Evolutionary conservation across 192 early-diverging fungal genomes (phyloP).

Genomic region (Dissophora globulifera): DNA sequence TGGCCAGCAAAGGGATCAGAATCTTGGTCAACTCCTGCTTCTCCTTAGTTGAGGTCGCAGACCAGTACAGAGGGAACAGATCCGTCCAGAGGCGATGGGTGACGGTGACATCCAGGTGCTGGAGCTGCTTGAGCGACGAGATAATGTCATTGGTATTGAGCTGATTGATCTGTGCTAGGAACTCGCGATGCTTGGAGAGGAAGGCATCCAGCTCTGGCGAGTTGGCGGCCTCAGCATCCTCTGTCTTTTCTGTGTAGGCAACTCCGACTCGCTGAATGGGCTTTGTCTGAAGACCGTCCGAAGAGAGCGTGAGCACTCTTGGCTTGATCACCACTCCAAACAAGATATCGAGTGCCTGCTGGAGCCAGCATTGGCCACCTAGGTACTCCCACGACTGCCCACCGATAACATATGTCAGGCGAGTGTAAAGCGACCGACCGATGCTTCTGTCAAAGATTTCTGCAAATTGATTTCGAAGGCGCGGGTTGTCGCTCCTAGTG

Average conservation of each 20-base stretch:
- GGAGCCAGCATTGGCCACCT: constrained; percentile 87
- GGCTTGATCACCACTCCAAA: constrained; percentile 71
- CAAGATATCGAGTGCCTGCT: constrained; percentile 90
- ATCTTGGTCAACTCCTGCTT: constrained; percentile 87
- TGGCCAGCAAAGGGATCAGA: constrained; percentile 85
- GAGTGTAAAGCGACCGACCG: constrained; percentile 68
- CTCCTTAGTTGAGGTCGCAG: constrained; percentile 73
- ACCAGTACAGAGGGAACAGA: constrained; percentile 90
- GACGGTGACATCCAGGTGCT: constrained; percentile 72
- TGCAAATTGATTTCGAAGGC: constrained; percentile 82
- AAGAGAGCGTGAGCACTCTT: constrained; percentile 42
- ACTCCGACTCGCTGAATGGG: constrained; percentile 49
- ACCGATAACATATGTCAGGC: constrained; percentile 90
- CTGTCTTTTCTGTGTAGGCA: constrained; percentile 9
- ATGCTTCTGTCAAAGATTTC: constrained; percentile 86
- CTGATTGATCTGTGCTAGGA: constrained; percentile 66
- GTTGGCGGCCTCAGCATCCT: constrained; percentile 15
- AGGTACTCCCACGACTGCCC: constrained; percentile 97
- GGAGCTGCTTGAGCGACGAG: constrained; percentile 68
- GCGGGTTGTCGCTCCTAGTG: constrained; percentile 81
- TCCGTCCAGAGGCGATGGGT: constrained; percentile 84
- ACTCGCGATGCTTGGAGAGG: constrained; percentile 67
- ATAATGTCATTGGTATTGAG: constrained; percentile 63
- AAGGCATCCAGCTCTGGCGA: constrained; percentile 57
- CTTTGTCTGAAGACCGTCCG: constrained; percentile 60